These are phyloP conservation scores for Lactarius psammicola DNA, from an alignment of 768 basidiomycete genomes.

Conservation along the genomic window DNA sequence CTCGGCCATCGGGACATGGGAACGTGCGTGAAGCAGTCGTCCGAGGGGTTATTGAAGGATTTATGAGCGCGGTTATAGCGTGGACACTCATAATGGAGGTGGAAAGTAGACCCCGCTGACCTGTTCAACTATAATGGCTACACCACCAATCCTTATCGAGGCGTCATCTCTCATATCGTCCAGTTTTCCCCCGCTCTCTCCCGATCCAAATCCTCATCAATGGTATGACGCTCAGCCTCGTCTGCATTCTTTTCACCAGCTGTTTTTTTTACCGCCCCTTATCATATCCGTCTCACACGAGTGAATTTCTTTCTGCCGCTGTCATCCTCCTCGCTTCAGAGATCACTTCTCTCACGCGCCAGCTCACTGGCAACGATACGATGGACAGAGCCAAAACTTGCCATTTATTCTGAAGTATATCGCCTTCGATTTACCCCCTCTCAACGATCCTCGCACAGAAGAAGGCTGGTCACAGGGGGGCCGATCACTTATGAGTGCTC, in stretches of 20 bases:
- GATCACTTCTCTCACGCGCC: conserved; percentile 72
- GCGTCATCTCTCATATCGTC: conserved; percentile 72
- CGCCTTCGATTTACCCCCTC: conserved; percentile 71
- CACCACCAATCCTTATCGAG: conserved; percentile 65
- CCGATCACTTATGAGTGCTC: conserved; percentile 81
- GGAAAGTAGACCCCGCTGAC: too few relatives aligned
- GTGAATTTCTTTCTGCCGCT: conserved; percentile 91
- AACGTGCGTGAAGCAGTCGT: too few relatives aligned
- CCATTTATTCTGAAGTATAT: conserved; percentile 97
- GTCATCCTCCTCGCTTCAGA: conserved; percentile 74
- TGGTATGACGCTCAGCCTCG: conserved; percentile 81
- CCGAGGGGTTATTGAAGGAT: too few relatives aligned
- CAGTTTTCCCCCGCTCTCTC: conserved; percentile 80
- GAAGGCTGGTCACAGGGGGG: conserved; percentile 61
- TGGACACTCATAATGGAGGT: too few relatives aligned
- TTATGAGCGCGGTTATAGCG: too few relatives aligned
- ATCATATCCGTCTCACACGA: conserved; percentile 91
- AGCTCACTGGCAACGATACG: conserved; percentile 61
- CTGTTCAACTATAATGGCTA: conserved; percentile 28
- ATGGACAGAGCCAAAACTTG: conserved; percentile 70
- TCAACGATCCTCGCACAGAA: conserved; percentile 36
- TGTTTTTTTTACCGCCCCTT: conserved; percentile 92
- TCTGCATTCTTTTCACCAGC: conserved; percentile 81
- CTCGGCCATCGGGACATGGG: too few relatives aligned
- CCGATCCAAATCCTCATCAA: conserved; percentile 87